Percentiles rank a stretch among this genome's conserved stretches.
These are phyloP conservation scores for Mucor saturninus DNA, from an alignment of 371 early-diverging fungal species.

Conservation along the genomic window DNA sequence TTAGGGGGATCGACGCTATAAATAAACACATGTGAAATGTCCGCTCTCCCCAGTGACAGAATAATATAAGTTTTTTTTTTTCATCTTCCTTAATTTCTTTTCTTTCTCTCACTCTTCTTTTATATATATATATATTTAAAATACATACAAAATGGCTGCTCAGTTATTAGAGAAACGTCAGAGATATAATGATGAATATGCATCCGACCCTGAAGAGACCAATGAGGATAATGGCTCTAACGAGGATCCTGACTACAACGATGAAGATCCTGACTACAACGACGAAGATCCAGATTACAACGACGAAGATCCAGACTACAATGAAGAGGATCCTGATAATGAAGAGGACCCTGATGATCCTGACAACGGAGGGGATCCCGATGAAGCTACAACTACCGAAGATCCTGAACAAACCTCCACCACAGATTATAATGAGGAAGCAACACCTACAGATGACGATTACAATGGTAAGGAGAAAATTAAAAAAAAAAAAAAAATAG, in stretches of 20 bases:
- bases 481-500: background rate
- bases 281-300: background rate
- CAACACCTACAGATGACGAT: background rate
- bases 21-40: background rate
- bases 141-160: background rate
- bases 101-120: no score
- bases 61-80: background rate
- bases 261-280: background rate
- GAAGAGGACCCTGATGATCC: background rate
- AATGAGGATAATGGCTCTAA: background rate
- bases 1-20: background rate
- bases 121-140: background rate
- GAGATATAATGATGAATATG: background rate
- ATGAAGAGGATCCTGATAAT: no score
- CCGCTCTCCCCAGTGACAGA: background rate
- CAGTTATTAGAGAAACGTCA: background rate
- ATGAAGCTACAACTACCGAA: background rate
- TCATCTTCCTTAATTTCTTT: background rate
- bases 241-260: background rate
- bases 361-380: background rate
- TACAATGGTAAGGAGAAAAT: background rate
- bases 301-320: background rate
- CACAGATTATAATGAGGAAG: background rate
- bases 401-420: background rate
- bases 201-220: background rate